Percentiles rank a stretch among this genome's conserved stretches.
Evolutionary conservation across 495 filamentous ascomycete species (phyloP).

Genomic region (Aspergillus olivimuriae): DNA sequence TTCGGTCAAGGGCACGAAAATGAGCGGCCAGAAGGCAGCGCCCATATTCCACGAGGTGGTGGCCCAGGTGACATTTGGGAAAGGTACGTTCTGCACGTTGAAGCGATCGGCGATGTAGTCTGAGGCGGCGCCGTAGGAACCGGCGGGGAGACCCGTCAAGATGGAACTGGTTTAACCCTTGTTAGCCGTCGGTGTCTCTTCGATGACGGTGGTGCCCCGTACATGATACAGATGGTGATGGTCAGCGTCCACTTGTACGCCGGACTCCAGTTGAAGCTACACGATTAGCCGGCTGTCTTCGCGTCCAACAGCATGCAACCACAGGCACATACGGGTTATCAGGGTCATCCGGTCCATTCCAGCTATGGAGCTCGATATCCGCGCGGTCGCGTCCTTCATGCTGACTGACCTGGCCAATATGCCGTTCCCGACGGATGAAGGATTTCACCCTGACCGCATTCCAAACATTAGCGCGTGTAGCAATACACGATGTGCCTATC

Average conservation of each 20-base stretch:
- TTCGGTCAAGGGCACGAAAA: constrained; percentile 49
- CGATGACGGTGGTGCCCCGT: neutral
- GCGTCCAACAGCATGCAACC: neutral
- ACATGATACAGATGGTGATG: constrained; percentile 6
- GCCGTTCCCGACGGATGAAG: constrained; percentile 18
- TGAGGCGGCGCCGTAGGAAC: constrained; percentile 35
- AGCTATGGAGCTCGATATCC: constrained; percentile 13
- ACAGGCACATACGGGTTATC: constrained; percentile 10
- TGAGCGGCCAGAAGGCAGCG: constrained; percentile 44
- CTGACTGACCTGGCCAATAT: constrained; percentile 20
- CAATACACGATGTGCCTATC: no score
- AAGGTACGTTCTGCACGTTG: constrained; percentile 36
- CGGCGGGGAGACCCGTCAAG: constrained; percentile 36
- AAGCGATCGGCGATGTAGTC: constrained; percentile 31
- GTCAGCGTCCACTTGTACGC: constrained; percentile 4
- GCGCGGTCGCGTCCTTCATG: constrained; percentile 12
- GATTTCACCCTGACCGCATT: constrained; percentile 9
- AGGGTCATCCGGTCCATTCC: constrained; percentile 11
- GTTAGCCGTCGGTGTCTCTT: neutral
- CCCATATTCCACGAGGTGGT: constrained; percentile 48
- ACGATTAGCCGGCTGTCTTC: neutral
- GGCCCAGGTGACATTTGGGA: constrained; percentile 42
- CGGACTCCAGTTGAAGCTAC: constrained; percentile 4
- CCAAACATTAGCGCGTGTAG: no score
- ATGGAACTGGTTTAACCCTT: constrained; percentile 23